Base-by-base conservation (phyloP, 139 green algal genomes). In the Mesotaenium endlicherianum region DNA sequence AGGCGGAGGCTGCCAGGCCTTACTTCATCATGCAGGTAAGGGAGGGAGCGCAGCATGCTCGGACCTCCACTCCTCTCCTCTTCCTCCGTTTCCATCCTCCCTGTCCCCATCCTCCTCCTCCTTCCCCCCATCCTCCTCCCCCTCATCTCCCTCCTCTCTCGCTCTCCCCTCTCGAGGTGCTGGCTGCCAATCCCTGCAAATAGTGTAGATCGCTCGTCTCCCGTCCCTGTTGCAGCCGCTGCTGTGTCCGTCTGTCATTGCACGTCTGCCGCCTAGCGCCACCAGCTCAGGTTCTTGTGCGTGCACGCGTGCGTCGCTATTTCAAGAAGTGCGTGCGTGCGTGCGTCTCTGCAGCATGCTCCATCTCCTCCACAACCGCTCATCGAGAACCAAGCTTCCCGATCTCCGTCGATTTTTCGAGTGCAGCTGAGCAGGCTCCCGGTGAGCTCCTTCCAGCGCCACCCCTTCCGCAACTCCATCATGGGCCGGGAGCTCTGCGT, bases 401-500 rank as follows among this genome's bases (percentile, higher is more conserved):
- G 64, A 44, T 31, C 36, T 31, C 36, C 30, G 36, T 75, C 64
- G 30, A 75, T 38, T 75, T 43, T 44, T 75, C 6, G 30, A 34
- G 8, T 82, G 50, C 75, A 82, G 75, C 50, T 82, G 16, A 49
- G 44, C 2, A 41, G 82, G 45, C 31, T 89, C 20, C 83, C 82
- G 76, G 74, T 85, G 74, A 87, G 42, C 14, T 11, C 26, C 20
- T 71, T 68, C 39, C 81, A 76, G 14, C 40, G 36, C 3, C 44
- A 86, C n/a, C 44, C 53, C 11, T 90, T 90, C 45, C 2, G 16
- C 44, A 91, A 83, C 57, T 90, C 86, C 26, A 67, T 70, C 16
- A 90, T 90, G 86, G 86, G 86, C 39, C 58, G 86, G 34, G 69
- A 91, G 38, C 40, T 90, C 43, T 20, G 45, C 40, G 17, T 76